Evolutionary conservation across 176 grass and related monocot genomes (phyloP).

Genomic region (Aegilops speltoides): DNA sequence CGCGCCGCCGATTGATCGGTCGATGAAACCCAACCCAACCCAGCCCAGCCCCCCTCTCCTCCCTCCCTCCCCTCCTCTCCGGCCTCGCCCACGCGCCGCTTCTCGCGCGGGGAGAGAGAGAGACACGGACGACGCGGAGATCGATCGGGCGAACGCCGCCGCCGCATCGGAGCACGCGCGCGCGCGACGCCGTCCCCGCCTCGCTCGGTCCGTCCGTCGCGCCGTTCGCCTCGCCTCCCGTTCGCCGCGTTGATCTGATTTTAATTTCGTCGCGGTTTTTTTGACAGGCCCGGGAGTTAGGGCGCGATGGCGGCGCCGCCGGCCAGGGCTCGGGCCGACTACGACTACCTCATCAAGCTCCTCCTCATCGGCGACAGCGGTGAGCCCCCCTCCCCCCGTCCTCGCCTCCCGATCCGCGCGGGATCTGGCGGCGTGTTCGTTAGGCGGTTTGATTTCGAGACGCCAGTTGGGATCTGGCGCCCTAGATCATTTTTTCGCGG

Average conservation of each 20-base stretch:
- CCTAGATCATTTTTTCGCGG: not conserved
- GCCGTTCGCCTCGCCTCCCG: not conserved
- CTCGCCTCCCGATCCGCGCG: not conserved
- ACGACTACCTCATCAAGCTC: conserved; percentile 64
- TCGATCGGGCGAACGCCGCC: conserved; percentile 1
- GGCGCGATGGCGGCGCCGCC: conserved; percentile 51
- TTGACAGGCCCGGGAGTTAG: conserved; percentile 28
- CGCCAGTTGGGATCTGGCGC: conserved; percentile 17
- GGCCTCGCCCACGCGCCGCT: not conserved
- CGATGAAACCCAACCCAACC: conserved; percentile 4
- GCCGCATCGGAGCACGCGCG: not conserved
- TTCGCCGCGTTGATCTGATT: not conserved
- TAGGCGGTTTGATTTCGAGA: not conserved
- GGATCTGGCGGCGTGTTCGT: conserved; percentile 22
- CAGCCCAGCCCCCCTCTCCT: not conserved
- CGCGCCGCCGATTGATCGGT: not conserved
- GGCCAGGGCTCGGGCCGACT: conserved; percentile 58
- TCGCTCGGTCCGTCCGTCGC: not conserved
- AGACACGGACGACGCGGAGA: not conserved
- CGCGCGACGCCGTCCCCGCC: not conserved
- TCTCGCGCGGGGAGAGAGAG: conserved; percentile 17
- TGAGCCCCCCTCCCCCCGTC: not conserved
- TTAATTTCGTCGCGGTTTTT: conserved; percentile 18
- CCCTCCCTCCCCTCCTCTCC: not conserved
- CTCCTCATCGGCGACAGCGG: conserved; percentile 66